phyloP scores from a whole-genome alignment of 805 yeast species.

The Saccharomycopsis guyanensis region DNA sequence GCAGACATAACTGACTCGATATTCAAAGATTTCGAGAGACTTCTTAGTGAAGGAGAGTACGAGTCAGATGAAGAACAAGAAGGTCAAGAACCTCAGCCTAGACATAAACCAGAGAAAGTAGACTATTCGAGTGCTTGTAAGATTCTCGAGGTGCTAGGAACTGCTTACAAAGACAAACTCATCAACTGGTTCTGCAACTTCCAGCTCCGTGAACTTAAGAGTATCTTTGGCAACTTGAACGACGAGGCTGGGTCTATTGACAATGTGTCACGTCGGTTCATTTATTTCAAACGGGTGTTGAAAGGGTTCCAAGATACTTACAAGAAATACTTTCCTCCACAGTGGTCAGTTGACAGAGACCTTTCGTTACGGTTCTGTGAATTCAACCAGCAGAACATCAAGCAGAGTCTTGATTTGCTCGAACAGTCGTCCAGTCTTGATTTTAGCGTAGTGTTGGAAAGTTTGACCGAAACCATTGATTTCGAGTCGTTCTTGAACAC shows the following conservation, averaged over 20 bases:
- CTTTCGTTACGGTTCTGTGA: conserved; percentile 59
- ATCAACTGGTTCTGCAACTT: conserved; percentile 65
- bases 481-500: conserved; percentile 70
- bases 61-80: conserved; percentile 25
- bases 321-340: conserved; percentile 50
- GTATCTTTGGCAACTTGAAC: conserved; percentile 57
- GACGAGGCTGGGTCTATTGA: conserved; percentile 96
- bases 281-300: conserved; percentile 70
- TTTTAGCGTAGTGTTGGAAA: conserved; percentile 57
- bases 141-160: conserved; percentile 58
- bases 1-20: conserved; percentile 59
- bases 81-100: conserved; percentile 23
- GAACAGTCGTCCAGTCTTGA: conserved; percentile 40
- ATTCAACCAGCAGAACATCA: conserved; percentile 60
- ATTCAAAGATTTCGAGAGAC: conserved; percentile 61
- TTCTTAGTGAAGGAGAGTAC: conserved; percentile 31
- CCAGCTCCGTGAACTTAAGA: conserved; percentile 63
- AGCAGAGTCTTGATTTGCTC: conserved; percentile 36
- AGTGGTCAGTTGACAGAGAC: conserved; percentile 64
- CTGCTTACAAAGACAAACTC: conserved; percentile 49
- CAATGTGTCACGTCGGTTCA: conserved; percentile 71
- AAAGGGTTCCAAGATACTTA: conserved; percentile 48
- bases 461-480: conserved; percentile 71
- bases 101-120: conserved; percentile 23
- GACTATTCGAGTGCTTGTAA: conserved; percentile 57